A percentile compares a stretch with the other conserved stretches of the same genome.
Conservation (phyloP, 768 basidiomycete genomes). For the Porphyrellus cyaneotinctus region DNA sequence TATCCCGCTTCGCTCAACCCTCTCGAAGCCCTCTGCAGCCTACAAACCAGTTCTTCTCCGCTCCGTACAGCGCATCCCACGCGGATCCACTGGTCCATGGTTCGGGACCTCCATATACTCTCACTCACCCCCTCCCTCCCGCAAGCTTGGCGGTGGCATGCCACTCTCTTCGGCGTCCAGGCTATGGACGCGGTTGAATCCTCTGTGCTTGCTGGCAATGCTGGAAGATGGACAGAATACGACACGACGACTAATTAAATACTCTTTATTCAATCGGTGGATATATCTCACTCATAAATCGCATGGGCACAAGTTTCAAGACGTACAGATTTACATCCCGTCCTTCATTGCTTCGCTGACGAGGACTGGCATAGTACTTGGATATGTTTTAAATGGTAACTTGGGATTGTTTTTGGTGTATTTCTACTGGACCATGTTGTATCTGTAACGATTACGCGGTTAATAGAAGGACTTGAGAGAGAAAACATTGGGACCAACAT, state of each 20-base stretch:
- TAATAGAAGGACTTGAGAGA: constrained; percentile 2
- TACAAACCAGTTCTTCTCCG: constrained; percentile 23
- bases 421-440: constrained; percentile 20
- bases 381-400: constrained; percentile 3
- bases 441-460: constrained; percentile 14
- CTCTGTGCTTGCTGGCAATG: background rate
- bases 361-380: constrained; percentile 1
- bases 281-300: constrained; percentile 15
- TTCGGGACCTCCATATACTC: constrained; percentile 5
- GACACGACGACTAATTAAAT: constrained; percentile 12
- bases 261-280: constrained; percentile 14
- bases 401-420: constrained; percentile 14
- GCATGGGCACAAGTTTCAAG: constrained; percentile 11
- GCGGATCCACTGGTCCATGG: constrained; percentile 8
- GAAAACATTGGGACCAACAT: constrained; percentile 24
- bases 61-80: constrained; percentile 4
- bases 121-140: constrained; percentile 5
- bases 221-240: constrained; percentile 1
- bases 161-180: constrained; percentile 8
- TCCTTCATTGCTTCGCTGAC: constrained; percentile 13
- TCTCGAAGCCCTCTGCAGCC: constrained; percentile 25
- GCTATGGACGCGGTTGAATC: constrained; percentile 10
- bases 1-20: constrained; percentile 21
- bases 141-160: constrained; percentile 12
- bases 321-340: constrained; percentile 4